Percentiles rank a stretch among this genome's conserved stretches.
phyloP scores from a whole-genome alignment of 2,329 filamentous ascomycete genomes.

The Aspergillus aculeatus region DNA sequence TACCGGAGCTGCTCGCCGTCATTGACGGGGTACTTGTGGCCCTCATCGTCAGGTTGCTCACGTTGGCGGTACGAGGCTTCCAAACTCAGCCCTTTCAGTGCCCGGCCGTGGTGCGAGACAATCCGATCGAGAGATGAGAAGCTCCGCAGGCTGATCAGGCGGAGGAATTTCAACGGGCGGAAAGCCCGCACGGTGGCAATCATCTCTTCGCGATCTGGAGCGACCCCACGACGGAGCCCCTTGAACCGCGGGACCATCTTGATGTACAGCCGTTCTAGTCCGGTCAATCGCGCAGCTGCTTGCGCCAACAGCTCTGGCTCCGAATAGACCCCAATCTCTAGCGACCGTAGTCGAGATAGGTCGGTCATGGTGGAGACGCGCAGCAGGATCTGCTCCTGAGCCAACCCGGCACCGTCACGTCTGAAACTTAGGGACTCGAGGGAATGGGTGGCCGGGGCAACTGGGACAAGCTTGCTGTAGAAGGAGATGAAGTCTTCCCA shows the following conservation, averaged over 20 bases:
- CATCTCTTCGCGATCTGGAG: background rate
- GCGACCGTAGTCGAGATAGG: background rate
- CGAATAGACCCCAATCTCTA: background rate
- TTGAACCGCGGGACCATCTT: background rate
- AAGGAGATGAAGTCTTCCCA: background rate
- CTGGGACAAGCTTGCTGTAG: background rate
- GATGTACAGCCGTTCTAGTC: conserved; percentile 1
- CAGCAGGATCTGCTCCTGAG: background rate
- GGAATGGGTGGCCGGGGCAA: background rate
- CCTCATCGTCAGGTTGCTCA: background rate
- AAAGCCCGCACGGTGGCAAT: conserved; percentile 1
- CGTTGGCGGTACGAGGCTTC: background rate
- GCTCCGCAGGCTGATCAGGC: background rate
- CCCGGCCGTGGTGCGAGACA: conserved; percentile 1
- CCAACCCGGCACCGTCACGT: too few species aligned
- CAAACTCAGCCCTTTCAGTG: conserved; percentile 4
- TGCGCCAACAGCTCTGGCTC: background rate
- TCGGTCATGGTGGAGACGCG: background rate
- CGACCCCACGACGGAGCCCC: background rate
- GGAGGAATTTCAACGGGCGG: background rate
- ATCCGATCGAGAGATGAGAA: background rate
- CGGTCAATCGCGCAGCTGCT: background rate
- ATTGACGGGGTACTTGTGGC: conserved; percentile 1
- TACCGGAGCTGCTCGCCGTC: background rate
- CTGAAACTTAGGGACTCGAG: background rate